Evolutionary conservation across 2,329 filamentous ascomycete species (phyloP).

Genomic region (Diaporthe sp.): DNA sequence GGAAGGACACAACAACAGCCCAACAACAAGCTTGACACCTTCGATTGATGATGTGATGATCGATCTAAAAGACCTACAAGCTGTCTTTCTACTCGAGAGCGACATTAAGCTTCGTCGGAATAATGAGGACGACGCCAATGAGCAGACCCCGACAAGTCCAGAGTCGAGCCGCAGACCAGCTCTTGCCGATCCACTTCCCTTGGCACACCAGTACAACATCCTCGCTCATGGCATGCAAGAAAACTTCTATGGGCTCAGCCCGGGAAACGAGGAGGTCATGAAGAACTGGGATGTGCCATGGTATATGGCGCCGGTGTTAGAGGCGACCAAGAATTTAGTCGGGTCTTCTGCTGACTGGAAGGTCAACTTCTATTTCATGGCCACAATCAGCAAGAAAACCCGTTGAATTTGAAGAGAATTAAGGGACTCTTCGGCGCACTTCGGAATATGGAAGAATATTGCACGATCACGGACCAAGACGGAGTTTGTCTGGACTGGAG

Average conservation of each 20-base stretch:
- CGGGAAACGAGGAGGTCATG: not conserved
- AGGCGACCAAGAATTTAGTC: not conserved
- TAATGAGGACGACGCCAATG: too few species aligned
- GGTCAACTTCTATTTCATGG: slow-evolving; percentile 1
- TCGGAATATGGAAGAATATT: not conserved
- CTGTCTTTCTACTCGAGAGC: not conserved
- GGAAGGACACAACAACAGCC: not conserved
- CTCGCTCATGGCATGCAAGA: not conserved
- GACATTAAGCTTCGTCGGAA: not conserved
- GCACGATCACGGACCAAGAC: not conserved
- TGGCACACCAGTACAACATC: not conserved
- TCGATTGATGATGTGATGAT: not conserved
- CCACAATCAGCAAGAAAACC: not conserved
- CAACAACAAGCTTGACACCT: not conserved
- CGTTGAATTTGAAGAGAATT: not conserved
- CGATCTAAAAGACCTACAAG: not conserved
- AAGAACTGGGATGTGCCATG: not conserved
- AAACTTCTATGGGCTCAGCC: not conserved
- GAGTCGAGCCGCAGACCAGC: not conserved
- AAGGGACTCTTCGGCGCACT: not conserved
- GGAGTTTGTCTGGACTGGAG: not conserved
- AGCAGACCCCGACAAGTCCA: not conserved
- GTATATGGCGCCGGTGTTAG: not conserved
- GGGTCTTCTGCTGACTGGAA: not conserved
- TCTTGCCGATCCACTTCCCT: not conserved